Evolutionary conservation across 495 filamentous ascomycete species (phyloP).

Genomic region (Xylaria bambusicola): DNA sequence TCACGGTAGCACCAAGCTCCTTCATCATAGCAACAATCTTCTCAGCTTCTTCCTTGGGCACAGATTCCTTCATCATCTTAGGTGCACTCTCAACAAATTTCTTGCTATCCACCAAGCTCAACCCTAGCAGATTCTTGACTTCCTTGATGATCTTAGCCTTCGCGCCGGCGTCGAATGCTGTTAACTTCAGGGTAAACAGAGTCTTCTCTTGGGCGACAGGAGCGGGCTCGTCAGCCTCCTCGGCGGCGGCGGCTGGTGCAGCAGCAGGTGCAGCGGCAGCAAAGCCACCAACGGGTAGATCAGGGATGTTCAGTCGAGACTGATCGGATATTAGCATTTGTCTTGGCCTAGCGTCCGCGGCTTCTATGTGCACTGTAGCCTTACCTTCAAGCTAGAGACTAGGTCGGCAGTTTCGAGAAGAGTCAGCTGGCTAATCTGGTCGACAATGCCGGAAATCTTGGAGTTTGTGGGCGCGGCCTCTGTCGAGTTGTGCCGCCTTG

Average conservation of each 20-base stretch:
- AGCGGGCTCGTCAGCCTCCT: conserved; percentile 79
- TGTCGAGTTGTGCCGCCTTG: conserved; percentile 72
- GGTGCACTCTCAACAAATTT: conserved; percentile 98
- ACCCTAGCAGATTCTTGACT: conserved; percentile 90
- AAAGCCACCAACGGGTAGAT: conserved; percentile 87
- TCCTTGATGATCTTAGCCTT: conserved; percentile 99
- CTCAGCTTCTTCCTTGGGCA: conserved; percentile 97
- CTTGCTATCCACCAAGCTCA: conserved; percentile 98
- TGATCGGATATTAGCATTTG: conserved; percentile 41
- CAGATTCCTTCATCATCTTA: conserved; percentile 97
- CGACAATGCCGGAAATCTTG: conserved; percentile 90
- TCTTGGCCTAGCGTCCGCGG: background rate
- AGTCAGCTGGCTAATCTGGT: conserved; percentile 97
- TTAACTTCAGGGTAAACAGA: conserved; percentile 91
- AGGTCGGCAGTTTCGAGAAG: conserved; percentile 95
- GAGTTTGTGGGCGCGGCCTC: conserved; percentile 69
- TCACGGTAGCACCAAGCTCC: conserved; percentile 82
- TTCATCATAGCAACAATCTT: conserved; percentile 96
- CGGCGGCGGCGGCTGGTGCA: conserved; percentile 63
- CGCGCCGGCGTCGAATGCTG: conserved; percentile 78
- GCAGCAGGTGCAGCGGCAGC: conserved; percentile 56
- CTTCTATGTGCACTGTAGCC: conserved; percentile 21
- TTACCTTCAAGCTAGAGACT: conserved; percentile 83
- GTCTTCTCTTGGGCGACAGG: conserved; percentile 91
- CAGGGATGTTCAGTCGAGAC: conserved; percentile 96